A percentile compares a stretch with the other conserved stretches of the same genome.
These are phyloP conservation scores for Fomitopsis pinicola DNA, from an alignment of 1,284 basidiomycete species.

Conservation along the genomic window DNA sequence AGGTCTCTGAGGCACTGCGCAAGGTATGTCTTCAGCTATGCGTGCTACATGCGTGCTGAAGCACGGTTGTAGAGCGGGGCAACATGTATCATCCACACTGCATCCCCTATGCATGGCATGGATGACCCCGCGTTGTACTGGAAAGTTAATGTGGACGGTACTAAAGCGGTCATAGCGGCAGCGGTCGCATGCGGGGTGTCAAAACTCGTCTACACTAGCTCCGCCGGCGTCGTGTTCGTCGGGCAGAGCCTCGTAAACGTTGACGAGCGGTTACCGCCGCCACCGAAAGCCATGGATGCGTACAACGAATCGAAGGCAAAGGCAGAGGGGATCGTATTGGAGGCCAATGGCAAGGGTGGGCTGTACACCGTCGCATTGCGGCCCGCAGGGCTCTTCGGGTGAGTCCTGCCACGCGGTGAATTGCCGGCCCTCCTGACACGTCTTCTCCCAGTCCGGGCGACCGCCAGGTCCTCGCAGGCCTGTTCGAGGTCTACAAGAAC, in stretches of 20 bases:
- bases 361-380: constrained; percentile 88
- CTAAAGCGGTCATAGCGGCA: constrained; percentile 81
- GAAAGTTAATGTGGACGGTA: constrained; percentile 95
- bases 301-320: constrained; percentile 98
- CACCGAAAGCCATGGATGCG: constrained; percentile 77
- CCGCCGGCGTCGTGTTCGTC: constrained; percentile 90
- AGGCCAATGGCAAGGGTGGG: constrained; percentile 80
- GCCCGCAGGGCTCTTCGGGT: constrained; percentile 98
- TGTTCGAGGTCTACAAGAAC: constrained; percentile 78
- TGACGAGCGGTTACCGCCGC: constrained; percentile 85
- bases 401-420: constrained; percentile 17
- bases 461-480: constrained; percentile 79
- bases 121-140: constrained; percentile 76
- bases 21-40: constrained; percentile 45
- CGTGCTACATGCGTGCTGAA: constrained; percentile 3
- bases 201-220: constrained; percentile 95
- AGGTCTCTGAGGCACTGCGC: constrained; percentile 66
- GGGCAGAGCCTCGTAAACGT: constrained; percentile 80
- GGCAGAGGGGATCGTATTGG: constrained; percentile 82
- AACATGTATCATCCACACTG: constrained; percentile 93
- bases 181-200: constrained; percentile 68
- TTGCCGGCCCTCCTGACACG: not conserved
- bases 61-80: constrained; percentile 56
- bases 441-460: constrained; percentile 73
- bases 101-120: constrained; percentile 81